These are phyloP conservation scores for Exophiala aquamarina DNA, from an alignment of 2,329 filamentous ascomycete species.

Conservation along the genomic window DNA sequence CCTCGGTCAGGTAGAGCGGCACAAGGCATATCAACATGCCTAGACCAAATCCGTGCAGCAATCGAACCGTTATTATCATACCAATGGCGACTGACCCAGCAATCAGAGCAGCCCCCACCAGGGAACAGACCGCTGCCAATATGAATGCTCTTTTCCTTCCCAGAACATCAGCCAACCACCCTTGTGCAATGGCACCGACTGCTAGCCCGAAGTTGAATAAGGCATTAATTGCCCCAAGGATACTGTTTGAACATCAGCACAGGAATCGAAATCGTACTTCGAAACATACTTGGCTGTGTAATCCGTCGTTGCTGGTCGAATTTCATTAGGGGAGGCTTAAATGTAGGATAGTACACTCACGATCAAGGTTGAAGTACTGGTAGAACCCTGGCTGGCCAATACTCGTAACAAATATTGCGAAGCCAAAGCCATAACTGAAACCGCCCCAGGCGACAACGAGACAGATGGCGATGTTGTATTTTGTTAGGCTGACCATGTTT, in stretches of 20 bases:
- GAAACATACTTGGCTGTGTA: constrained; percentile 16
- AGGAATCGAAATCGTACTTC: background rate
- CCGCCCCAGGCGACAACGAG: constrained; percentile 15
- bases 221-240: constrained; percentile 47
- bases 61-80: constrained; percentile 14
- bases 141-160: constrained; percentile 11
- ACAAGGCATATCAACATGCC: constrained; percentile 18
- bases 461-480: constrained; percentile 15
- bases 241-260: constrained; percentile 30
- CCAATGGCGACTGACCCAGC: constrained; percentile 11
- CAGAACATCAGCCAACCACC: constrained; percentile 31
- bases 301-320: constrained; percentile 7
- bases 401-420: constrained; percentile 52
- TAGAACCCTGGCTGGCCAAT: constrained; percentile 56
- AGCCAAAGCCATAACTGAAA: constrained; percentile 49
- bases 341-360: constrained; percentile 9
- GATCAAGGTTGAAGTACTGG: constrained; percentile 45
- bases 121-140: constrained; percentile 5
- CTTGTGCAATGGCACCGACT: constrained; percentile 36
- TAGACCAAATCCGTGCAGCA: constrained; percentile 15
- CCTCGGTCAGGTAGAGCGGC: constrained; percentile 15
- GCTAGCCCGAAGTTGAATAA: constrained; percentile 44
- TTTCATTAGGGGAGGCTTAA: background rate
- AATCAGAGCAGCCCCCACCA: constrained; percentile 13
- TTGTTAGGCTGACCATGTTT: constrained; percentile 16